Evolutionary conservation across 2,329 filamentous ascomycete genomes (phyloP), one percentile per base, ranked within the genome.

Genomic region (Achaetomium macrosporum): DNA sequence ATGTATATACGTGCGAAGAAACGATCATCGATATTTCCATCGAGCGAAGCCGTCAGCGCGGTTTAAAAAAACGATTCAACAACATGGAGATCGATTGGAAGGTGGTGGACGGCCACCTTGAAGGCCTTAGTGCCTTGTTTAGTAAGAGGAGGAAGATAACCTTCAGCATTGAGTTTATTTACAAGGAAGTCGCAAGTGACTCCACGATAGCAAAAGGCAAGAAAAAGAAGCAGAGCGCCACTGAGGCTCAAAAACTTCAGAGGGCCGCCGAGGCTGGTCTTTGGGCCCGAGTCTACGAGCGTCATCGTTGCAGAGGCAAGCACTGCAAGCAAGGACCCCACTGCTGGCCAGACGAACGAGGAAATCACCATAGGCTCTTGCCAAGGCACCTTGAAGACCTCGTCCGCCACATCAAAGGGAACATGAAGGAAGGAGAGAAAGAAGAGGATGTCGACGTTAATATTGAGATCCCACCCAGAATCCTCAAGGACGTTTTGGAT

Each of bases 251-350:
- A 51, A 51, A 51, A 33, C 41, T 51, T 45, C 35, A 51, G 42
- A 42, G 47, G 45, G 41, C 42, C 42, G 42, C 49, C 49, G 49
- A 51, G 25, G 50, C 50, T 46, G 39, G 44, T 49, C 37, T 53
- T 53, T 53, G 45, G 44, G 48, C 44, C 13, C 44, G 29, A 53
- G 50, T 53, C 44, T 53, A 53, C 29, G 30, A 43, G 29, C 41
- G 30, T 31, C 29, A 43, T 43, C 41, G 41, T 31, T 43, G 29
- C 20, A 43, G 41, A 43, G 41, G 41, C 41, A 43, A 43, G 29
- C 41, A 43, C 41, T 43, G 15, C 20, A 43, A 30, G 29, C 41
- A 43, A 43, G 41, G 41, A 31, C 29, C 41, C 3, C 20, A 43
- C 41, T 43, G 41, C 41, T 43, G 41, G 41, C 13, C 20, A 15